Base-by-base conservation (phyloP, 352 stramenopile genomes). In the Aphanomyces invadans region DNA sequence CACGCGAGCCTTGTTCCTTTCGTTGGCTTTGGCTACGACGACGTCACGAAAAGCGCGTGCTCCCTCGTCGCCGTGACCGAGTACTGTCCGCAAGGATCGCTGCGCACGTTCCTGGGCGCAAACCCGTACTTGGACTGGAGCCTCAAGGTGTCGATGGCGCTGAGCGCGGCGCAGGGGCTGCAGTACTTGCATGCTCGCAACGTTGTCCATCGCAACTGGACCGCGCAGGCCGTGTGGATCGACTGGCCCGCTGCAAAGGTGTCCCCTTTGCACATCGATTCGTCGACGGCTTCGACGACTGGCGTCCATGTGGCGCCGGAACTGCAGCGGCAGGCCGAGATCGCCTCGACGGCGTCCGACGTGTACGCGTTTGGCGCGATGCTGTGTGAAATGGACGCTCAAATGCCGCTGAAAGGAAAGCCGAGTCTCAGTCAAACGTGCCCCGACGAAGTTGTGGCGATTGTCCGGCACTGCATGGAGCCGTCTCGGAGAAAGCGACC, bases 1-100 rank as follows among this genome's bases (percentile, higher is more conserved):
- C 85, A 95, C 59, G 81, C 86, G 15, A 74, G 77, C 4, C 93
- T 95, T 56, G 84, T 93, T 11, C 70, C 73, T 3, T 95, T 95
- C 65, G 78, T 83, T 31, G 87, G 85, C 9, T 79, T 91, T 25
- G 83, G 80, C 15, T 93, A 77, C 78, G 80, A 90, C 68, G 49
- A 57, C 12, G 25, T 57, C 15, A 87, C 78, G 39, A 10, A 59
- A 3, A 46, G 48, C 38, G 69, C 88, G 28, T 44, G 79, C 31
- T 83, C 89, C 38, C 53, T 93, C 21, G 88, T 79, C 61, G 81
- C 81, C 17, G 80, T 93, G 44, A 89, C 81, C 19, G 84, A 93
- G 69, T 93, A 83, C 66, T 82, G 89, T 70, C 72, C 84, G 39
- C 72, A 77, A 21, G 80, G 83, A 4, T 79, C 89, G 61, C 65